Percentiles rank a stretch among this genome's conserved stretches.
Conservation (phyloP, 2,329 filamentous ascomycete genomes). For the Ophioceras dolichostomum region DNA sequence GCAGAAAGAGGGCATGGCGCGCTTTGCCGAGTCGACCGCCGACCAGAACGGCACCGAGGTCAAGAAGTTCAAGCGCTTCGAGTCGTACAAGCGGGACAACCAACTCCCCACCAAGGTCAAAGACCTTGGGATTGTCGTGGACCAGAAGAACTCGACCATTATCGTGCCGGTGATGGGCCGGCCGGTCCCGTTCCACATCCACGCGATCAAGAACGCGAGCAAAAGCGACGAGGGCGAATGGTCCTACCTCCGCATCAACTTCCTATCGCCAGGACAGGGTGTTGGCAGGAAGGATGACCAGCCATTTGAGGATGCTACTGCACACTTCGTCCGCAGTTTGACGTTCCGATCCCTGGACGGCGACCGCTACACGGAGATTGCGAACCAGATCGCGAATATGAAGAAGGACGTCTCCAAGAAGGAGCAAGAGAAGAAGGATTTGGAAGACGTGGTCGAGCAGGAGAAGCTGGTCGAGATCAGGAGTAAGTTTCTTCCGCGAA, state of each 20-base stretch:
- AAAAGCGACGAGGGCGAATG: slow-evolving; percentile 95
- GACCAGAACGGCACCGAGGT: slow-evolving; percentile 82
- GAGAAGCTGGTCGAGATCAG: slow-evolving; percentile 93
- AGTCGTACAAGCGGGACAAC: slow-evolving; percentile 97
- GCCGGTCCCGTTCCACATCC: slow-evolving; percentile 94
- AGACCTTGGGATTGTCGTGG: slow-evolving; percentile 81
- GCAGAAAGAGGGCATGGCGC: slow-evolving; percentile 72
- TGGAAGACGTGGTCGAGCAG: slow-evolving; percentile 98
- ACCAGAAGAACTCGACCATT: slow-evolving; percentile 79
- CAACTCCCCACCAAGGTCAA: slow-evolving; percentile 75
- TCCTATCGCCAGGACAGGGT: slow-evolving; percentile 91
- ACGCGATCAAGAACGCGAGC: slow-evolving; percentile 97
- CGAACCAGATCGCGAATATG: slow-evolving; percentile 87
- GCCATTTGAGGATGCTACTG: slow-evolving; percentile 90
- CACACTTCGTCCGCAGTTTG: slow-evolving; percentile 90
- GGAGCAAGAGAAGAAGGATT: slow-evolving; percentile 97
- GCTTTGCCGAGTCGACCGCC: slow-evolving; percentile 75
- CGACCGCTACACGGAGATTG: slow-evolving; percentile 79
- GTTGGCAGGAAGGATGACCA: slow-evolving; percentile 96
- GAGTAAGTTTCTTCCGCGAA: slow-evolving; percentile 42
- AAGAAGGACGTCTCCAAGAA: slow-evolving; percentile 86
- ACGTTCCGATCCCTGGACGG: slow-evolving; percentile 90
- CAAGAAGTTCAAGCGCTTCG: slow-evolving; percentile 98
- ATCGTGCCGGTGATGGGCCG: slow-evolving; percentile 95
- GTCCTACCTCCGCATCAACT: slow-evolving; percentile 91